phyloP scores from a whole-genome alignment of 2,329 filamentous ascomycete genomes.

The Fusarium sp. region DNA sequence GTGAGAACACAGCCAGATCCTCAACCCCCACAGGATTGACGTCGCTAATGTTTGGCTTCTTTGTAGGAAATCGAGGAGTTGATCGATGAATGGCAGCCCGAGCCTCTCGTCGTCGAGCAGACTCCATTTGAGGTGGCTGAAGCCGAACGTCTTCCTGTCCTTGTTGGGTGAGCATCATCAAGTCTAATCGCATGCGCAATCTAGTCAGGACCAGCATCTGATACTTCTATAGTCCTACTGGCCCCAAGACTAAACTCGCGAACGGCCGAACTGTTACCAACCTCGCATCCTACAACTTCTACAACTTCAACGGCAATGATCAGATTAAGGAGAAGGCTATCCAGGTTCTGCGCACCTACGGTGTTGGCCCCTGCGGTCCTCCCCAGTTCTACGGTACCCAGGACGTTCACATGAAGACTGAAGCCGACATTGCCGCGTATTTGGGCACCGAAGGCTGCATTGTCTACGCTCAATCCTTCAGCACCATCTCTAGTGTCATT shows the following conservation, averaged over 20 bases:
- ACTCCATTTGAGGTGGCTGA: conserved; percentile 82
- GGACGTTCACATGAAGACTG: conserved; percentile 97
- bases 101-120: conserved; percentile 82
- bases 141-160: conserved; percentile 84
- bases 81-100: conserved; percentile 95
- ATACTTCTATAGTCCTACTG: conserved; percentile 66
- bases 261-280: conserved; percentile 93
- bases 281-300: conserved; percentile 95
- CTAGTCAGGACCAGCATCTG: background rate
- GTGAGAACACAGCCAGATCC: conserved; percentile 34
- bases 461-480: conserved; percentile 95
- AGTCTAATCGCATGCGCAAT: background rate
- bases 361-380: conserved; percentile 94
- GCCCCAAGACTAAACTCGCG: conserved; percentile 87
- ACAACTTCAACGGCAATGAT: conserved; percentile 95
- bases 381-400: conserved; percentile 99
- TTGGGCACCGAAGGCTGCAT: conserved; percentile 90
- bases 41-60: conserved; percentile 32
- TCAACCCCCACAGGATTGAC: background rate
- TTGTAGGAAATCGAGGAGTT: conserved; percentile 89
- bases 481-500: conserved; percentile 95
- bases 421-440: conserved; percentile 91
- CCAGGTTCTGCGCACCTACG: conserved; percentile 91
- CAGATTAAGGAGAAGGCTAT: conserved; percentile 95
- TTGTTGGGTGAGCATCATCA: conserved; percentile 75